Conservation (phyloP, 768 basidiomycete genomes). For the Rossbeevera mucosa region DNA sequence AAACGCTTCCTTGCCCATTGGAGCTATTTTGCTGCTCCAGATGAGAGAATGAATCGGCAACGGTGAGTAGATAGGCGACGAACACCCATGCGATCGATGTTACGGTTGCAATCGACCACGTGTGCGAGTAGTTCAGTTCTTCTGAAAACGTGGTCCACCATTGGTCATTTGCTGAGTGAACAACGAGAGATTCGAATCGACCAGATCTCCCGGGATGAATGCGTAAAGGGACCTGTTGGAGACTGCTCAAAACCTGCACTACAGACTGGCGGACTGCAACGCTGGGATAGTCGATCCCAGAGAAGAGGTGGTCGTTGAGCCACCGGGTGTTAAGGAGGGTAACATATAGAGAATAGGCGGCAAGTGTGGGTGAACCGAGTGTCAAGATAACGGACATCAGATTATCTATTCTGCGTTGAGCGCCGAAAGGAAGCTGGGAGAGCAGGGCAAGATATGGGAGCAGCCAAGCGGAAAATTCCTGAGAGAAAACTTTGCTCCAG, state of each 20-base stretch:
- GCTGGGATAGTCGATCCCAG: conserved; percentile 26
- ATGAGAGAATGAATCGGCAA: conserved; percentile 13
- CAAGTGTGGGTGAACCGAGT: conserved; percentile 42
- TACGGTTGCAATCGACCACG: conserved; percentile 38
- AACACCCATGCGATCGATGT: conserved; percentile 42
- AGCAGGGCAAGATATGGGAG: conserved; percentile 46
- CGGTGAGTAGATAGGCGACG: conserved; percentile 34
- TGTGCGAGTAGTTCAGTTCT: conserved; percentile 35
- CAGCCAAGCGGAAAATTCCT: conserved; percentile 42
- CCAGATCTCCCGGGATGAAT: conserved; percentile 23
- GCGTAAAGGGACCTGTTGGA: conserved; percentile 41
- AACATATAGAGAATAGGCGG: conserved; percentile 41
- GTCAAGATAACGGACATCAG: conserved; percentile 40
- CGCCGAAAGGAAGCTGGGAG: conserved; percentile 46
- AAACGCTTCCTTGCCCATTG: conserved; percentile 37
- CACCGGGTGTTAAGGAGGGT: conserved; percentile 42
- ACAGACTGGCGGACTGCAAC: conserved; percentile 15
- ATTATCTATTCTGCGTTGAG: conserved; percentile 37
- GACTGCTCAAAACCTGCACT: conserved; percentile 32
- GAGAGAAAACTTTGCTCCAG: conserved; percentile 21
- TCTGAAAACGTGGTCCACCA: conserved; percentile 38
- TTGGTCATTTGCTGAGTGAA: conserved; percentile 38
- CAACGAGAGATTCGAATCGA: conserved; percentile 38
- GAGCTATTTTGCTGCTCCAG: conserved; percentile 21
- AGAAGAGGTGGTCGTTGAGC: conserved; percentile 33